Conservation (phyloP, 2,329 filamentous ascomycete genomes). For the Periglandula ipomoeae region DNA sequence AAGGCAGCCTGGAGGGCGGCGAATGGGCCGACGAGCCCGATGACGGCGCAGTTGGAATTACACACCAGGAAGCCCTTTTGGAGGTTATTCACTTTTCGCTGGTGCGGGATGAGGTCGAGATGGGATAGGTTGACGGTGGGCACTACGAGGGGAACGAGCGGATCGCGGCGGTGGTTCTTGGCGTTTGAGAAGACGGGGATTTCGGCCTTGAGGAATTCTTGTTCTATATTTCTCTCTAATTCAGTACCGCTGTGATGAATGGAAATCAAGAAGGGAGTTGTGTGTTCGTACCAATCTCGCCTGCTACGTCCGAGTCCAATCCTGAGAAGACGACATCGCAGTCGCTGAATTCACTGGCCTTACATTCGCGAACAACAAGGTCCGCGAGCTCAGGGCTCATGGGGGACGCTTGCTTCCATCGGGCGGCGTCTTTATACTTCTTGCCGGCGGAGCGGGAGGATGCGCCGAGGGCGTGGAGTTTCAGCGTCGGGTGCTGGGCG, state of each 20-base stretch:
- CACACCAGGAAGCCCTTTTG: constrained; percentile 88
- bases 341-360: constrained; percentile 70
- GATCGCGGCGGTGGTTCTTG: constrained; percentile 91
- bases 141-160: constrained; percentile 84
- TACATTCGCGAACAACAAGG: constrained; percentile 79
- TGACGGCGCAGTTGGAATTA: constrained; percentile 97
- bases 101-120: constrained; percentile 80
- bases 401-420: constrained; percentile 84
- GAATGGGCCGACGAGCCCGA: constrained; percentile 90
- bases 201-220: constrained; percentile 81
- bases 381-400: constrained; percentile 68
- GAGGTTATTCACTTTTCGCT: constrained; percentile 63
- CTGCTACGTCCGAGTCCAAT: constrained; percentile 84
- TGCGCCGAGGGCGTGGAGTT: constrained; percentile 80
- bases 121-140: constrained; percentile 90
- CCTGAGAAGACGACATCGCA: constrained; percentile 93
- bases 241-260: no score
- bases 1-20: constrained; percentile 82
- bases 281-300: constrained; percentile 86
- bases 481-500: constrained; percentile 76
- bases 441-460: constrained; percentile 85
- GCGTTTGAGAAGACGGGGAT: constrained; percentile 95
- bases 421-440: constrained; percentile 86
- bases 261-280: no score
- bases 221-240: constrained; percentile 45